phyloP scores from a whole-genome alignment of 352 stramenopile genomes.

The Thalassiosira mediterranea region DNA sequence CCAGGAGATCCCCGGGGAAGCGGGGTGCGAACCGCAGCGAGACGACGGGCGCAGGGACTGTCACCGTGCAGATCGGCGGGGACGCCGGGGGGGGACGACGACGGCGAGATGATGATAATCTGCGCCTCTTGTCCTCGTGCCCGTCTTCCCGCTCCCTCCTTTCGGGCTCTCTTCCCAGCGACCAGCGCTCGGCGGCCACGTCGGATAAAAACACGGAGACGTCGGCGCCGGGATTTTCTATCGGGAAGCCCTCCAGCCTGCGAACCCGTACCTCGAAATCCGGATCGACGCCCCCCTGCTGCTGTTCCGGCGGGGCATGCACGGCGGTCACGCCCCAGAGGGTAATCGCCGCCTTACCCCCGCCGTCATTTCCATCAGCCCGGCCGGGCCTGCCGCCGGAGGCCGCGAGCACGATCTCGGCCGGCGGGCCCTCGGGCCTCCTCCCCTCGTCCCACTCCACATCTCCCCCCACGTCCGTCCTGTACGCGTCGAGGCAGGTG shows the following conservation, averaged over 20 bases:
- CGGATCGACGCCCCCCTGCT: not conserved
- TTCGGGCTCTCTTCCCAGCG: conserved; percentile 1
- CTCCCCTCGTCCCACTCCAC: conserved; percentile 46
- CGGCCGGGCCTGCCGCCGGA: conserved; percentile 38
- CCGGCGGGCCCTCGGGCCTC: conserved; percentile 38
- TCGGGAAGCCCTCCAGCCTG: conserved; percentile 2
- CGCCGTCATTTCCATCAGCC: conserved; percentile 9
- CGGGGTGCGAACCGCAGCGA: conserved; percentile 57
- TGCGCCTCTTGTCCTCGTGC: not conserved
- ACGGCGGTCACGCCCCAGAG: conserved; percentile 47
- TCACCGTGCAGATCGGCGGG: conserved; percentile 17
- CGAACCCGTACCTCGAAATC: conserved; percentile 33
- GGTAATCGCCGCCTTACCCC: conserved; percentile 13
- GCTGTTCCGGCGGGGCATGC: not conserved
- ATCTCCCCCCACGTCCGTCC: conserved; percentile 48
- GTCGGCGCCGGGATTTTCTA: conserved; percentile 51
- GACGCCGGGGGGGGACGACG: too few species aligned
- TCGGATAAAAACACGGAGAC: conserved; percentile 58
- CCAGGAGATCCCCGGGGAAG: conserved; percentile 7
- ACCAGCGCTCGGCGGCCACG: conserved; percentile 58
- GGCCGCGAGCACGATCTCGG: conserved; percentile 63
- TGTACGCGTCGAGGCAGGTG: conserved; percentile 55
- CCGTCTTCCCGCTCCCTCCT: conserved; percentile 16
- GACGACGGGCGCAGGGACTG: conserved; percentile 53
- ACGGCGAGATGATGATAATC: too few species aligned